phyloP scores from a whole-genome alignment of 805 yeast species.

The Wickerhamiella kurtzmanii region DNA sequence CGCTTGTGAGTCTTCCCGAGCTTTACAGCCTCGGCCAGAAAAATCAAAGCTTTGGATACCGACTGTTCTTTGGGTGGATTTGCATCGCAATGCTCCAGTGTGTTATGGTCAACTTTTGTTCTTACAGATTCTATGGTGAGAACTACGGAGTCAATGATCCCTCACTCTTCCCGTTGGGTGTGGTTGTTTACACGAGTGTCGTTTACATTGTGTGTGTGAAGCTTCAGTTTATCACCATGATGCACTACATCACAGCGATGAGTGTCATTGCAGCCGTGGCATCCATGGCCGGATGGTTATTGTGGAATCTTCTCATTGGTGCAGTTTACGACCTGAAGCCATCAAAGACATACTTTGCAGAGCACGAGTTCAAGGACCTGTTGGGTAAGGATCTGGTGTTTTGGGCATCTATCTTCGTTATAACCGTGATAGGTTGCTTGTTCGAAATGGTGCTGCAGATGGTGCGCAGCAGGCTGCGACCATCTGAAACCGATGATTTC shows the following conservation, averaged over 20 bases:
- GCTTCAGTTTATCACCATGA: constrained; percentile 67
- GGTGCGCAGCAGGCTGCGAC: constrained; percentile 39
- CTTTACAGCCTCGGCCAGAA: constrained; percentile 65
- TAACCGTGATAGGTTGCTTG: constrained; percentile 44
- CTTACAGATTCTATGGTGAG: constrained; percentile 59
- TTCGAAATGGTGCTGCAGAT: constrained; percentile 55
- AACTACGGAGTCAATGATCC: constrained; percentile 49
- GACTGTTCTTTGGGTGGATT: constrained; percentile 66
- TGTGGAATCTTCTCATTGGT: constrained; percentile 73
- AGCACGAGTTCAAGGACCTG: constrained; percentile 48
- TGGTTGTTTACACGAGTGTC: constrained; percentile 57
- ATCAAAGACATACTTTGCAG: constrained; percentile 55
- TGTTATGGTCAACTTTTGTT: constrained; percentile 51
- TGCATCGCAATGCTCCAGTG: constrained; percentile 60
- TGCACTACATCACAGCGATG: constrained; percentile 46
- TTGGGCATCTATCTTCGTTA: constrained; percentile 65
- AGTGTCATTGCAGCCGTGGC: constrained; percentile 52
- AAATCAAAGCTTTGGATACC: constrained; percentile 59
- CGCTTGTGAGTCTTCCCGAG: constrained; percentile 84
- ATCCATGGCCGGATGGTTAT: constrained; percentile 71
- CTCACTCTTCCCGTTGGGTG: constrained; percentile 71
- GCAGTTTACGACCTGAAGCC: constrained; percentile 43
- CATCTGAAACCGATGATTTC: constrained; percentile 69
- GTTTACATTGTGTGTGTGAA: constrained; percentile 64
- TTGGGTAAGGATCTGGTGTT: constrained; percentile 74